Evolutionary conservation across 1,139 yeast genomes (phyloP).

Genomic region (Chernovozyma aurita): DNA sequence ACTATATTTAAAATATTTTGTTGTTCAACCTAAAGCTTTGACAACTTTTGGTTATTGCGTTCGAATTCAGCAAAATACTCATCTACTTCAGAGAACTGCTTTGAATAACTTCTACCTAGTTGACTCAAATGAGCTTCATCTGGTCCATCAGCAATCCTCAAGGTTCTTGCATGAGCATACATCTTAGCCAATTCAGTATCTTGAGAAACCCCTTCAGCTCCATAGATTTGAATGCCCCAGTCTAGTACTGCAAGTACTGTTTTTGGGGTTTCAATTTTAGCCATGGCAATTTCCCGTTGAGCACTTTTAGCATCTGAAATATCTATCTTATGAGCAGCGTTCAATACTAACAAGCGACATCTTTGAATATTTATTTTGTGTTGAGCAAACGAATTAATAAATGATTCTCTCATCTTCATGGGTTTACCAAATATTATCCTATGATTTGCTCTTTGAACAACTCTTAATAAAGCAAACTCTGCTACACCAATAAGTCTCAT

Average conservation of each 20-base stretch:
- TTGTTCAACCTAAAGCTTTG: too few relatives aligned
- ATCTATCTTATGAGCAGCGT: constrained; percentile 66
- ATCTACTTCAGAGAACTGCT: constrained; percentile 29
- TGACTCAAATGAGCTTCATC: constrained; percentile 69
- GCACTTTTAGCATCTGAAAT: constrained; percentile 54
- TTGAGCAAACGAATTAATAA: constrained; percentile 50
- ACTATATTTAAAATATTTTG: too few relatives aligned
- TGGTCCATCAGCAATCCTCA: constrained; percentile 72
- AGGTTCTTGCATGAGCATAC: constrained; percentile 55
- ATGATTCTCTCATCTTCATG: constrained; percentile 51
- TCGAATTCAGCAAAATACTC: constrained; percentile 27
- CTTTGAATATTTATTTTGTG: constrained; percentile 55
- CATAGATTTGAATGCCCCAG: constrained; percentile 67
- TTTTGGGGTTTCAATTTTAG: constrained; percentile 65
- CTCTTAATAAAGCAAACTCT: constrained; percentile 52
- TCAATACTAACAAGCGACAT: constrained; percentile 55
- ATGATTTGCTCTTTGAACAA: constrained; percentile 51
- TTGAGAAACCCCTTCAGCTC: constrained; percentile 67
- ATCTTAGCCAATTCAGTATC: constrained; percentile 58
- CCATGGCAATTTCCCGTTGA: constrained; percentile 58
- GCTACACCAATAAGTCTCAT: constrained; percentile 69
- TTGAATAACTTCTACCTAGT: constrained; percentile 47
- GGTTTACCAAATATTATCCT: constrained; percentile 56
- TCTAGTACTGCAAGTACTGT: constrained; percentile 52
- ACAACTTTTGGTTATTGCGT: constrained; percentile 16